phyloP scores from a whole-genome alignment of 2,329 filamentous ascomycete species.

The Coniochaeta hoffmannii region DNA sequence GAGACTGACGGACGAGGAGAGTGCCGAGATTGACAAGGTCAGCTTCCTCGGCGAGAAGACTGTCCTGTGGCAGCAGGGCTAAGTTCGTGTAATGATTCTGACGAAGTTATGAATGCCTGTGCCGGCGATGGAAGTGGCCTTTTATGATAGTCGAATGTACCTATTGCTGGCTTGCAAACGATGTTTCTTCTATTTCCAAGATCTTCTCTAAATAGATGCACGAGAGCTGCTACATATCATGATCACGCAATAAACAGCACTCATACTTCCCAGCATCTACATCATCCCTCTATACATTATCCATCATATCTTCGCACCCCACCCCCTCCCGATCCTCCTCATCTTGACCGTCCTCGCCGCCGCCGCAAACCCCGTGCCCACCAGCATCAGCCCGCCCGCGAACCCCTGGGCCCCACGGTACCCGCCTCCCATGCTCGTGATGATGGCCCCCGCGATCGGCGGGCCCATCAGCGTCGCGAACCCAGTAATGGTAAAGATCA shows the following conservation, averaged over 20 bases:
- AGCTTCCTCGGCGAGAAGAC: constrained; percentile 31
- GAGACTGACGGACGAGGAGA: constrained; percentile 31
- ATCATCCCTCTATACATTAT: neutral
- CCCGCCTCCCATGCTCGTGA: constrained; percentile 29
- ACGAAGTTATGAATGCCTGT: too few relatives aligned
- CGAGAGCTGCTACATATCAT: too few relatives aligned
- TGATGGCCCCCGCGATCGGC: constrained; percentile 43
- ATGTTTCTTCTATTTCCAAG: too few relatives aligned
- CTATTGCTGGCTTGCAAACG: too few relatives aligned
- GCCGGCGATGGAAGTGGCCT: too few relatives aligned
- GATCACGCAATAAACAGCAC: too few relatives aligned
- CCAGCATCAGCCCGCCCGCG: constrained; percentile 32
- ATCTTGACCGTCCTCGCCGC: constrained; percentile 30
- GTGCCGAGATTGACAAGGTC: constrained; percentile 29
- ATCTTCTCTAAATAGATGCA: too few relatives aligned
- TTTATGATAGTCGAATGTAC: too few relatives aligned
- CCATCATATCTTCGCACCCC: constrained; percentile 22
- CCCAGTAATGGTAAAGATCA: constrained; percentile 49
- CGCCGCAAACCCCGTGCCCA: constrained; percentile 31
- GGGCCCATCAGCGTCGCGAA: constrained; percentile 45
- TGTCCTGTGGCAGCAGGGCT: constrained; percentile 34
- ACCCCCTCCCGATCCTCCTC: constrained; percentile 27
- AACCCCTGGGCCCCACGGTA: constrained; percentile 44
- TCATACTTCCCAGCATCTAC: neutral
- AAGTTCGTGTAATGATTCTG: neutral